Evolutionary conservation across 2,329 filamentous ascomycete genomes (phyloP), one percentile per base, ranked within the genome.

Genomic region (Xylaria sp.): DNA sequence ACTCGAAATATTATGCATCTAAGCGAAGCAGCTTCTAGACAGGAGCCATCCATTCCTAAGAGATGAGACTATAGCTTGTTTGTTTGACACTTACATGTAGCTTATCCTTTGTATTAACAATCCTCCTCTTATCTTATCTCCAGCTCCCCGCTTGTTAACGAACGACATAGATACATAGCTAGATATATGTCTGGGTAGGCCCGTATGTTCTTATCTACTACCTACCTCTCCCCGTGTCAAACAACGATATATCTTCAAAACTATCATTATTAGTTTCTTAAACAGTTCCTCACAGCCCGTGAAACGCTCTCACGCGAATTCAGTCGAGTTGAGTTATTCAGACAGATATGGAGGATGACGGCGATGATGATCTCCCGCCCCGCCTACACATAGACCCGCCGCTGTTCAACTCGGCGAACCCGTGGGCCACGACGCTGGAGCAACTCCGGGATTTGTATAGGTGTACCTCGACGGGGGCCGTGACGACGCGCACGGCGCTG

Each of bases 401-500:
- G 0, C 82, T 95, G 6, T 82, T 94, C 71, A 94, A 94, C 80
- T 92, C 91, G 0, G 88, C 92, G 35, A 91, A 88, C 59, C 92
- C 92, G 0, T 94, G 92, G 92, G 91, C 92, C 29, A 93, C 91
- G 0, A 88, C 86, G 2, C 78, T 86, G 5, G 82, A 85, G 4
- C 87, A 94, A 71, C 85, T 94, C 3, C 78, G 82, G 47, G 79
- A 80, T 1, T 86, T 94, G 6, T 92, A 92, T 75, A 77, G 82
- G 35, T 89, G 84, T 59, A 82, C 86, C 0, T 81, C 87, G 62
- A 93, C 90, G 0, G 92, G 92, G 68, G 92, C 91, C 16, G 87
- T 94, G 37, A 94, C 92, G 1, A 92, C 89, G 2, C 85, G 92
- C 13, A 95, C 92, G 0, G 88, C 88, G 2, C 84, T 93, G 5